A percentile compares a stretch with the other conserved stretches of the same genome.
These are phyloP conservation scores for Penicillium sp. DNA, from an alignment of 2,329 filamentous ascomycete species.

Conservation along the genomic window DNA sequence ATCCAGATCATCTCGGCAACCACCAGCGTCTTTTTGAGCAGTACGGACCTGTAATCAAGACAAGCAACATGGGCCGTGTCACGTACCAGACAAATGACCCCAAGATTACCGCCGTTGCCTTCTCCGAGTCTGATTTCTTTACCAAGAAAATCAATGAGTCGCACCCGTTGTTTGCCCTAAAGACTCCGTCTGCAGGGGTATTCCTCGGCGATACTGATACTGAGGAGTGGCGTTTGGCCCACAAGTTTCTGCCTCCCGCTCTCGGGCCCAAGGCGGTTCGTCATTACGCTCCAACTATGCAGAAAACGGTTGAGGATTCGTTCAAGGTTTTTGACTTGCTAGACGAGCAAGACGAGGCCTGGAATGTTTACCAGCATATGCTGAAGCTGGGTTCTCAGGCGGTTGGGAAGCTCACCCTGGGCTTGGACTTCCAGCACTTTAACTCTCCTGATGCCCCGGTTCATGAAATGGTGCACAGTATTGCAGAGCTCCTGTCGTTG, in stretches of 20 bases:
- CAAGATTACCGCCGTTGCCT: slow-evolving; percentile 49
- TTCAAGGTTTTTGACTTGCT: slow-evolving; percentile 56
- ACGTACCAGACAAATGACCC: slow-evolving; percentile 59
- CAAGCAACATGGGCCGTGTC: slow-evolving; percentile 55
- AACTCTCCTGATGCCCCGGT: slow-evolving; percentile 48
- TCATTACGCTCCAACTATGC: slow-evolving; percentile 62
- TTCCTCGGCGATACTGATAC: slow-evolving; percentile 40
- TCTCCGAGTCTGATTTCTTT: slow-evolving; percentile 58
- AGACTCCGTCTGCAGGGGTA: slow-evolving; percentile 32
- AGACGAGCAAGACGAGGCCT: slow-evolving; percentile 50
- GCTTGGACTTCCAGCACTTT: slow-evolving; percentile 53
- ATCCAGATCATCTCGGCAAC: slow-evolving; percentile 63
- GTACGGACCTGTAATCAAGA: slow-evolving; percentile 58
- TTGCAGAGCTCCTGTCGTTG: slow-evolving; percentile 57
- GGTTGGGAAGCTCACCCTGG: slow-evolving; percentile 51
- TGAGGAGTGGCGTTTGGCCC: slow-evolving; percentile 47
- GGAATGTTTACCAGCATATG: slow-evolving; percentile 57
- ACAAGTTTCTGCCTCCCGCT: slow-evolving; percentile 56
- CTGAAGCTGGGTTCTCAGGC: slow-evolving; percentile 52
- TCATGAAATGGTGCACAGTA: slow-evolving; percentile 56
- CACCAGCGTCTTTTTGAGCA: slow-evolving; percentile 58
- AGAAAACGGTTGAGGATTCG: slow-evolving; percentile 55
- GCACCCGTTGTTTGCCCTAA: slow-evolving; percentile 36
- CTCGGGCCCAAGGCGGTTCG: slow-evolving; percentile 24
- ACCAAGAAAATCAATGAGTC: slow-evolving; percentile 53